These are phyloP conservation scores for Teratosphaeria gauchensis DNA, from an alignment of 2,329 filamentous ascomycete genomes.

Conservation along the genomic window DNA sequence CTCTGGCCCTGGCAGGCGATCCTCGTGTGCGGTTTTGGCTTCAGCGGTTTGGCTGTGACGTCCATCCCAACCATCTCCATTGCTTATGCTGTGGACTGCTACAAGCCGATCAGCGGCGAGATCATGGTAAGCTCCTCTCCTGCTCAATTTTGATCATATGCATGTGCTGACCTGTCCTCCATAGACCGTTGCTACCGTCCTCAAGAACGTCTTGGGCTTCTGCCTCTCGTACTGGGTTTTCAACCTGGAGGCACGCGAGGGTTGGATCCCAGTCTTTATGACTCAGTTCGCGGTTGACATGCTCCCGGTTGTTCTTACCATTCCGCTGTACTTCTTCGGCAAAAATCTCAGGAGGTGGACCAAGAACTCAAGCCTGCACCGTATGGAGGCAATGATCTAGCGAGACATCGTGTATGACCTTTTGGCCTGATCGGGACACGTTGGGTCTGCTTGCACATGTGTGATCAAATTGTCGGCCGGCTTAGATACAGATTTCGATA, in stretches of 20 bases:
- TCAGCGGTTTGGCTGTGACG: slow-evolving; percentile 33
- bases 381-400: slow-evolving; percentile 27
- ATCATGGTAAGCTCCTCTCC: slow-evolving; percentile 35
- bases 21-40: slow-evolving; percentile 40
- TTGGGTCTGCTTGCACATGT: not conserved
- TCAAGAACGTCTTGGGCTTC: slow-evolving; percentile 38
- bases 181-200: slow-evolving; percentile 15
- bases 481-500: too few relatives aligned
- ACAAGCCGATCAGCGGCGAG: slow-evolving; percentile 38
- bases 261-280: slow-evolving; percentile 35
- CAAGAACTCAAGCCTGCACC: slow-evolving; percentile 26
- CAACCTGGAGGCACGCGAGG: slow-evolving; percentile 28
- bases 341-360: slow-evolving; percentile 33
- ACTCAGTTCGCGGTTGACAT: slow-evolving; percentile 34
- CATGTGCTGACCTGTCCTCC: not conserved
- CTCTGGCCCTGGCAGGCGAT: slow-evolving; percentile 42
- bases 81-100: slow-evolving; percentile 38
- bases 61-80: slow-evolving; percentile 35
- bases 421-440: not conserved
- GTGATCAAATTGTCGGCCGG: too few relatives aligned
- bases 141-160: not conserved
- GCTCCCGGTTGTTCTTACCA: slow-evolving; percentile 29
- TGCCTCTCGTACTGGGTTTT: slow-evolving; percentile 35
- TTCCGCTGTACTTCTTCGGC: slow-evolving; percentile 35
- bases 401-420: not conserved